Conservation (phyloP, 1,139 yeast genomes). For the Sugiyamaella pinicola region DNA sequence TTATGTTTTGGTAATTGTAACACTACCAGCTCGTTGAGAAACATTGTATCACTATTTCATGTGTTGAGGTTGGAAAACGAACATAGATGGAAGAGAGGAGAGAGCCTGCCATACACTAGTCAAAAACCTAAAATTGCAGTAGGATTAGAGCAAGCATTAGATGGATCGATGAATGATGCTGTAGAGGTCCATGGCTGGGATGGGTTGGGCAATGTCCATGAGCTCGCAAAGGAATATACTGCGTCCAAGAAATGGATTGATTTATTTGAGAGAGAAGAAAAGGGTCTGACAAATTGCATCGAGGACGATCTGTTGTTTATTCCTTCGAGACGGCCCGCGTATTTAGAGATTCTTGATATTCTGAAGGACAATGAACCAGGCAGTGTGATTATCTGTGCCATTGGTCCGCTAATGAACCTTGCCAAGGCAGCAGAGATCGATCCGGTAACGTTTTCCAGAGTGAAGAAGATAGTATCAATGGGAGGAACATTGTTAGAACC, state of each 20-base stretch:
- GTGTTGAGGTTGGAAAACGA: conserved; percentile 40
- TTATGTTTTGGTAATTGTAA: conserved; percentile 48
- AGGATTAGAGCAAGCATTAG: conserved; percentile 41
- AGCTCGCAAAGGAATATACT: conserved; percentile 42
- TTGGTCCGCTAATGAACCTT: conserved; percentile 49
- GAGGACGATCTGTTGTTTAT: conserved; percentile 35
- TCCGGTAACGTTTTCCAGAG: conserved; percentile 43
- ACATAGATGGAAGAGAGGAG: conserved; percentile 31
- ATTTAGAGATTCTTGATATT: conserved; percentile 43
- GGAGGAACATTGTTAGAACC: conserved; percentile 45
- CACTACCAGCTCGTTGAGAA: conserved; percentile 42
- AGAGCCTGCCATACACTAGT: conserved; percentile 31
- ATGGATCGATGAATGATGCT: conserved; percentile 43
- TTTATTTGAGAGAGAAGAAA: conserved; percentile 28
- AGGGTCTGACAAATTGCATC: conserved; percentile 12
- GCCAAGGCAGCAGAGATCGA: conserved; percentile 46
- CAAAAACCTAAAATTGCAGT: conserved; percentile 43
- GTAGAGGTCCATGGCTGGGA: conserved; percentile 48
- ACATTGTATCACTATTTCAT: conserved; percentile 42
- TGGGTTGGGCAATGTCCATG: conserved; percentile 47
- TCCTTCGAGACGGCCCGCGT: conserved; percentile 39
- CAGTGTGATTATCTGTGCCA: conserved; percentile 45
- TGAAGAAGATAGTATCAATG: conserved; percentile 45
- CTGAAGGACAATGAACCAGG: conserved; percentile 41
- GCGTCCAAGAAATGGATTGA: conserved; percentile 39